phyloP scores from a whole-genome alignment of 345 rosid species.

The Linum usitatissimum region DNA sequence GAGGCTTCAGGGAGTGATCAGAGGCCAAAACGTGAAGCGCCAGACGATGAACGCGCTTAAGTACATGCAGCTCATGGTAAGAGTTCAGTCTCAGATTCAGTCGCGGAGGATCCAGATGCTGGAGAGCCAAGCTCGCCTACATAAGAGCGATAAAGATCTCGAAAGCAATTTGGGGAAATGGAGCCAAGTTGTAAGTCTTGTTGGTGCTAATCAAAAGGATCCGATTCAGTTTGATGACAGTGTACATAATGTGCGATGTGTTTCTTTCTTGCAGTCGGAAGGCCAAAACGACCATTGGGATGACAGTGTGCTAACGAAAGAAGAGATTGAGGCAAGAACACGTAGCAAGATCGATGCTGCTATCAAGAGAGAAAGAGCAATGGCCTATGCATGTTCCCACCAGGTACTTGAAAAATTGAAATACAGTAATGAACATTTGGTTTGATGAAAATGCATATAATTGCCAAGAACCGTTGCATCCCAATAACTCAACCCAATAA shows the following conservation, averaged over 20 bases:
- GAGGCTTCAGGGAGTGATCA: slow-evolving; percentile 93
- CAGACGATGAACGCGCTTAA: slow-evolving; percentile 87
- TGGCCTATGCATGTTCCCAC: slow-evolving; percentile 80
- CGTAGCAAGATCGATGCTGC: slow-evolving; percentile 73
- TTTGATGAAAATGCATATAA: not conserved
- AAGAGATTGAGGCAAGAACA: slow-evolving; percentile 58
- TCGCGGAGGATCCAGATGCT: slow-evolving; percentile 86
- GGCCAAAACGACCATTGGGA: slow-evolving; percentile 77
- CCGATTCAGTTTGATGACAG: not conserved
- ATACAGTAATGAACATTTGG: not conserved
- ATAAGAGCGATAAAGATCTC: slow-evolving; percentile 36
- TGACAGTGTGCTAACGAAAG: slow-evolving; percentile 64
- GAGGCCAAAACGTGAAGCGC: slow-evolving; percentile 83
- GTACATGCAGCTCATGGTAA: slow-evolving; percentile 81
- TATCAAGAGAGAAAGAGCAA: slow-evolving; percentile 79
- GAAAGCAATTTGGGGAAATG: slow-evolving; percentile 54
- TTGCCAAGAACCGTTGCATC: too few species aligned
- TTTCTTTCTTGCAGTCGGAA: slow-evolving; percentile 40
- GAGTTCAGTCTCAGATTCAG: slow-evolving; percentile 93
- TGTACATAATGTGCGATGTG: not conserved
- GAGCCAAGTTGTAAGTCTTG: slow-evolving; percentile 41
- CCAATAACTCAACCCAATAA: too few species aligned
- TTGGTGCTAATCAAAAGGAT: not conserved
- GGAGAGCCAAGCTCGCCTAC: slow-evolving; percentile 61
- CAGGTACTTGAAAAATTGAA: slow-evolving; percentile 38